phyloP scores from a whole-genome alignment of 495 filamentous ascomycete genomes.

The Umbilicaria muhlenbergii region DNA sequence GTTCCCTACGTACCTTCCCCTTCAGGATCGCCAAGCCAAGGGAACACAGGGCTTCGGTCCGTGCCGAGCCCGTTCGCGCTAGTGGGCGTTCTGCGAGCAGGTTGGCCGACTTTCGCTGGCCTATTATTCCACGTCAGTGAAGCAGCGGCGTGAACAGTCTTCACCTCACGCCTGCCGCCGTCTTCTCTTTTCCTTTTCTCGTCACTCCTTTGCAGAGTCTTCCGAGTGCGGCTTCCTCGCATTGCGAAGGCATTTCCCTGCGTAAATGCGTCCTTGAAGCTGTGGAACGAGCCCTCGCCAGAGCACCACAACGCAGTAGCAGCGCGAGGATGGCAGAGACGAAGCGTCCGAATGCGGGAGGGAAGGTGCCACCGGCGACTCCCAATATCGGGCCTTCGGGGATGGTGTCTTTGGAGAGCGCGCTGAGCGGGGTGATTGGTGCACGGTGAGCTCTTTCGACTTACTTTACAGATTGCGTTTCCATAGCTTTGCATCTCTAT shows the following conservation, averaged over 20 bases:
- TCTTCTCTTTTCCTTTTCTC: slow-evolving; percentile 6
- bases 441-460: slow-evolving; percentile 27
- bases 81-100: no score
- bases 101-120: no score
- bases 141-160: not conserved
- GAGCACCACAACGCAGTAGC: slow-evolving; percentile 3
- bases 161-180: not conserved
- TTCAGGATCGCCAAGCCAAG: no score
- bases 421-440: slow-evolving; percentile 34
- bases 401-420: slow-evolving; percentile 30
- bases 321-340: slow-evolving; percentile 21
- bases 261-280: slow-evolving; percentile 3
- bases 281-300: slow-evolving; percentile 2
- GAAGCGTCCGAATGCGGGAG: slow-evolving; percentile 29
- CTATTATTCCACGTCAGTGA: no score
- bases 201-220: slow-evolving; percentile 10
- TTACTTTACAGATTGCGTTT: not conserved
- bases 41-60: no score
- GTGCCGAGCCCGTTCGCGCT: no score
- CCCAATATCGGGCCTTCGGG: slow-evolving; percentile 15
- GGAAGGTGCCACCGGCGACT: slow-evolving; percentile 20
- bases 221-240: not conserved
- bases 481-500: not conserved
- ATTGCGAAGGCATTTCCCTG: not conserved
- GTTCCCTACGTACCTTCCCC: no score